Evolutionary conservation across 164 flowering plant species (phyloP).

Genomic region (Euptelea pleiosperma): DNA sequence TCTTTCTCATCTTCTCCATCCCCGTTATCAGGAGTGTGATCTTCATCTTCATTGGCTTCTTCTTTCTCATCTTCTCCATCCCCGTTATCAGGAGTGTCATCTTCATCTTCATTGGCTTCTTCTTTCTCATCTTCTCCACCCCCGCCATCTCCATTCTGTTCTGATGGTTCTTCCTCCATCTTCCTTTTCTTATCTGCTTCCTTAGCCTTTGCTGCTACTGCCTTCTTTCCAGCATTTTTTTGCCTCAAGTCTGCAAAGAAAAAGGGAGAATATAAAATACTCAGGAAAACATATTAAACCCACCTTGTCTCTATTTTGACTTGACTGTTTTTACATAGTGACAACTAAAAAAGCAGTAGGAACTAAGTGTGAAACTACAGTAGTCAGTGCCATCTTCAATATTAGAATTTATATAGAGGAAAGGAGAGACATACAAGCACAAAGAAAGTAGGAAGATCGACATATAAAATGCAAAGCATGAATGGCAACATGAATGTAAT

Average conservation of each 20-base stretch:
- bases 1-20: conserved; percentile 4
- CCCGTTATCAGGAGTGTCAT: conserved; percentile 2
- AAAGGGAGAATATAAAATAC: neutral
- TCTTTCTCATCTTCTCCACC: conserved; percentile 16
- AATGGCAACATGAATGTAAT: no score
- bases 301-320: neutral
- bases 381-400: no score
- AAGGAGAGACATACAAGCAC: no score
- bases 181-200: conserved; percentile 45
- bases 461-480: no score
- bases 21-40: neutral
- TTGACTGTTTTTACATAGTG: no score
- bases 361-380: no score
- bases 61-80: conserved; percentile 4
- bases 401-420: no score
- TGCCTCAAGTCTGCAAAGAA: conserved; percentile 39
- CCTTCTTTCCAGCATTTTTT: conserved; percentile 53
- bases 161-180: conserved; percentile 26
- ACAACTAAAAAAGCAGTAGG: no score
- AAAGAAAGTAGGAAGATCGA: no score
- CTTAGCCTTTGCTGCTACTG: conserved; percentile 36
- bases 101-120: conserved; percentile 11
- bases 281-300: neutral
- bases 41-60: conserved; percentile 14
- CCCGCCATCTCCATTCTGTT: conserved; percentile 19